Conservation (phyloP, 352 stramenopile species). For the Phytophthora citrophthora region DNA sequence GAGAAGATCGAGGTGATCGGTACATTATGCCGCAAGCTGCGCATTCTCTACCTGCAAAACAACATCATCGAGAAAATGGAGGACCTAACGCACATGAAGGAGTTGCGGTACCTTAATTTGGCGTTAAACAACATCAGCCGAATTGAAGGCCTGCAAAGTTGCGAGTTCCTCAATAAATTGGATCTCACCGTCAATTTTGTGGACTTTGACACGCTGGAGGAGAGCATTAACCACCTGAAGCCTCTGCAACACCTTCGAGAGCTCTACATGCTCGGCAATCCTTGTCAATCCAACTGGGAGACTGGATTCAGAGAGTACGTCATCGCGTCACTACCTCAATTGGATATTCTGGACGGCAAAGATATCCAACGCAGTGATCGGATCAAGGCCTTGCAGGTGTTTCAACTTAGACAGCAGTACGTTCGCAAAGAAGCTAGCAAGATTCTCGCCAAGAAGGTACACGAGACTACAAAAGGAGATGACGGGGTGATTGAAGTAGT, state of each 20-base stretch:
- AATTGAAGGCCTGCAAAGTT: conserved; percentile 86
- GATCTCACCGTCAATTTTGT: conserved; percentile 97
- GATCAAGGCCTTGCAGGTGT: conserved; percentile 89
- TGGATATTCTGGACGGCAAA: conserved; percentile 90
- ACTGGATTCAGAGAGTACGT: conserved; percentile 84
- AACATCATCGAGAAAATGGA: conserved; percentile 96
- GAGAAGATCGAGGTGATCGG: conserved; percentile 93
- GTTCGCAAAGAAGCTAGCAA: conserved; percentile 38
- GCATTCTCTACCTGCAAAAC: conserved; percentile 96
- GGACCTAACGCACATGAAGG: conserved; percentile 93
- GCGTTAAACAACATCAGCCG: conserved; percentile 94
- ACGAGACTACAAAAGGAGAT: conserved; percentile 15
- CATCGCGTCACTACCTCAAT: conserved; percentile 84
- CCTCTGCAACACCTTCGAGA: conserved; percentile 85
- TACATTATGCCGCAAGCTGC: conserved; percentile 89
- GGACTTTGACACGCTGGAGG: conserved; percentile 90
- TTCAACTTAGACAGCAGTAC: conserved; percentile 50
- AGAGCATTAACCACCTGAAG: conserved; percentile 85
- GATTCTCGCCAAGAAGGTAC: conserved; percentile 30
- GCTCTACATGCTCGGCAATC: conserved; percentile 96
- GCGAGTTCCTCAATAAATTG: conserved; percentile 93
- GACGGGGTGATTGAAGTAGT: conserved; percentile 50
- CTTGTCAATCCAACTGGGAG: conserved; percentile 80
- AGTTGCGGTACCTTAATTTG: conserved; percentile 96
- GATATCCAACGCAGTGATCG: conserved; percentile 86